Percentiles rank a stretch among this genome's conserved stretches.
These are phyloP conservation scores for Ganoderma meredithae DNA, from an alignment of 1,284 basidiomycete species.

Conservation along the genomic window DNA sequence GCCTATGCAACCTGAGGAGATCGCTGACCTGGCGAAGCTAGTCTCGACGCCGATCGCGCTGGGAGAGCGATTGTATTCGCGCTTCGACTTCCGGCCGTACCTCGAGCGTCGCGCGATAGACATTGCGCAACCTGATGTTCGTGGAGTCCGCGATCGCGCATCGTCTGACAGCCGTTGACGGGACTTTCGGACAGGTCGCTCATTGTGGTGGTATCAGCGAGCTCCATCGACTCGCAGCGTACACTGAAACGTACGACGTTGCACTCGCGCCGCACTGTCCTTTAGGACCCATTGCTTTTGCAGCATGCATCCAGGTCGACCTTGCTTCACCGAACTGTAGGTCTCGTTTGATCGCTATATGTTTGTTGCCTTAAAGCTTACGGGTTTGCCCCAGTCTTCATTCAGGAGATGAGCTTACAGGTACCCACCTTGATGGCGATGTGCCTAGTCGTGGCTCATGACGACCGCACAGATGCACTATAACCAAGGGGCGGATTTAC, in stretches of 20 bases:
- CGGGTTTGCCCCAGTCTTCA: conserved; percentile 50
- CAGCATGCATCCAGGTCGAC: conserved; percentile 71
- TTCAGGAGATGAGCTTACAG: conserved; percentile 76
- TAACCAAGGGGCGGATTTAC: conserved; percentile 74
- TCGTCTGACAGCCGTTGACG: neutral
- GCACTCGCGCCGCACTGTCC: conserved; percentile 70
- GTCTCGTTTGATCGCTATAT: conserved; percentile 22
- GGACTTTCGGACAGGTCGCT: conserved; percentile 50
- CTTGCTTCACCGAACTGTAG: conserved; percentile 61
- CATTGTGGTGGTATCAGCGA: conserved; percentile 82
- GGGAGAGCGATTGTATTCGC: conserved; percentile 76
- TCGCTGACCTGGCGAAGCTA: conserved; percentile 66
- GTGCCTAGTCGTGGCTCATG: neutral
- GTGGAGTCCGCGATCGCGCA: conserved; percentile 16
- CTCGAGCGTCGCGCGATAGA: conserved; percentile 74
- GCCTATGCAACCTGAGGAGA: conserved; percentile 72
- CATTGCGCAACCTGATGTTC: conserved; percentile 79
- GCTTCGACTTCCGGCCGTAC: conserved; percentile 77
- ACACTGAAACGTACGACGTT: conserved; percentile 76
- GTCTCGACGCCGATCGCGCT: conserved; percentile 76
- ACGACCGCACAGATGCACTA: conserved; percentile 66
- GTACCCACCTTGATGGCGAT: conserved; percentile 37
- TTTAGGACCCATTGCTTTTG: conserved; percentile 76
- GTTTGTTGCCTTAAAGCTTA: neutral
- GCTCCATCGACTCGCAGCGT: conserved; percentile 69